phyloP scores from a whole-genome alignment of 768 basidiomycete species.

The Lentinula guzmanii region DNA sequence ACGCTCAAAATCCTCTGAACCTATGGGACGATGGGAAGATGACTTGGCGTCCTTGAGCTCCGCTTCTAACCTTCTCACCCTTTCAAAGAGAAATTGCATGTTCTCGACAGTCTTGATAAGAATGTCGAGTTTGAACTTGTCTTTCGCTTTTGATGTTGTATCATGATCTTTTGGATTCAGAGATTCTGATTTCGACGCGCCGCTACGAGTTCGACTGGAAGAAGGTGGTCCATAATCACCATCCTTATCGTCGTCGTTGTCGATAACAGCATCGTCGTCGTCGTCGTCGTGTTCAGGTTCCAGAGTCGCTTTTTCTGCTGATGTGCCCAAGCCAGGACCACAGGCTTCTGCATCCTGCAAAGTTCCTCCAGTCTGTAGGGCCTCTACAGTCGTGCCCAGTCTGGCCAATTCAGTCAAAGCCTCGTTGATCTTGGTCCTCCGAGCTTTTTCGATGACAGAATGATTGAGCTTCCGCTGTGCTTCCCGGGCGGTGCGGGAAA shows the following conservation, averaged over 20 bases:
- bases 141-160: constrained; percentile 38
- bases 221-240: constrained; percentile 26
- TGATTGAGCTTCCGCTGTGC: constrained; percentile 90
- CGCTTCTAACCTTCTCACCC: constrained; percentile 36
- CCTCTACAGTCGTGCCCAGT: constrained; percentile 10
- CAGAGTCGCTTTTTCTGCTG: background rate
- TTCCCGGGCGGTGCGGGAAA: constrained; percentile 77
- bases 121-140: constrained; percentile 90
- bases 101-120: constrained; percentile 77
- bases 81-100: constrained; percentile 62
- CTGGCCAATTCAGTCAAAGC: constrained; percentile 53
- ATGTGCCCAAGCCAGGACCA: background rate
- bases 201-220: constrained; percentile 19
- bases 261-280: constrained; percentile 23
- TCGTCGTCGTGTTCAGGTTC: background rate
- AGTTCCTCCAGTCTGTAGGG: background rate
- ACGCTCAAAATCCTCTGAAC: constrained; percentile 6
- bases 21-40: constrained; percentile 19
- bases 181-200: constrained; percentile 14
- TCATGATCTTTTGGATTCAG: constrained; percentile 7
- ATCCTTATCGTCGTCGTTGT: constrained; percentile 28
- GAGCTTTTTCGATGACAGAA: constrained; percentile 88
- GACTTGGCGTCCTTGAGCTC: constrained; percentile 10
- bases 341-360: background rate
- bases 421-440: constrained; percentile 94